Evolutionary conservation across 2,329 filamentous ascomycete genomes (phyloP), one percentile per base, ranked within the genome.

Genomic region (Neospermospora avenae): DNA sequence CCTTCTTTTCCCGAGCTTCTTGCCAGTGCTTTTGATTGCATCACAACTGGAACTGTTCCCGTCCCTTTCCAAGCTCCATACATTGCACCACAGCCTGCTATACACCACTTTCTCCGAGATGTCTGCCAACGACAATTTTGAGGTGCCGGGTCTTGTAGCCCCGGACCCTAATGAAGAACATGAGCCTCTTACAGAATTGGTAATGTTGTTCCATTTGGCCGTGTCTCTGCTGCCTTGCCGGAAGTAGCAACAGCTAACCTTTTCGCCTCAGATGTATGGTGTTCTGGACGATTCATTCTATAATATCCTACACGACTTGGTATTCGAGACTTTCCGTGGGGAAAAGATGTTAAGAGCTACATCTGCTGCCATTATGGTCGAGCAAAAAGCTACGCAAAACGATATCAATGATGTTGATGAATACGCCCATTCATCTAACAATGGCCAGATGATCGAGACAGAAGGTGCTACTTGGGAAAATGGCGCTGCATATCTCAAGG

Each of bases 201-300:
- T 87, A 79, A 78, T 81, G 63, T 57, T 39, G 34, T 53, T 24
- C 51, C 58, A 58, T 58, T 59, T 28, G 53, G 39, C 48, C 48
- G 45, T 49, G 39, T 60, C 44, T 65, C 51, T 58, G 57, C 58
- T 49, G 55, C 51, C 58, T 56, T 18, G 51, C 41, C 24, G 37
- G 55, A 63, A 63, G 46, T 62, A 57, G 55, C 31, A 42, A 39
- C 31, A 55, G 57, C 66, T 69, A 56, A 70, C 60, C 42, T 48
- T 54, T 28, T 49, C 58, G n/a, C 13, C 34, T 55, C 44, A 87
- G 85, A 79, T 85, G 65, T 81, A 85, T 71, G 77, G 82, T 22
- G 83, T 93, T 62, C 81, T 93, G 70, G 87, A 92, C 70, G 89
- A 93, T 71, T 76, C 88, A 58, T 78, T 93, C 63, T 86, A 89